Evolutionary conservation across 1,284 basidiomycete genomes (phyloP).

Genomic region (Naganishia liquefaciens): DNA sequence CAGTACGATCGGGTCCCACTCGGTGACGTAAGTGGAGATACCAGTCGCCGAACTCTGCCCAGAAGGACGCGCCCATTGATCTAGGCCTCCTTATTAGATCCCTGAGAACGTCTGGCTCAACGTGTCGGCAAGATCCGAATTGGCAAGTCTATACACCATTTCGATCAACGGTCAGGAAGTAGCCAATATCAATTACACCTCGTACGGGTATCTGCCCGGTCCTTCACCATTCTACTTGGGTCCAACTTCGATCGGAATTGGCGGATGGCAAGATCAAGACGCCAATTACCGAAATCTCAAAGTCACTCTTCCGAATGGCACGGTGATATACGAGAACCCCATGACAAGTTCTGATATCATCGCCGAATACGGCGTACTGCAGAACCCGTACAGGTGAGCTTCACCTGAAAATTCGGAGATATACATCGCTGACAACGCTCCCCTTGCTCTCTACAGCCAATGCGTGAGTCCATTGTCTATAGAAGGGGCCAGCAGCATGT

Average conservation of each 20-base stretch:
- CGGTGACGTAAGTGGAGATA: background rate
- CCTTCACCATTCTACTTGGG: conserved; percentile 10
- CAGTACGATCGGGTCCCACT: conserved; percentile 2
- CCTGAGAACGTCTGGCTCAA: background rate
- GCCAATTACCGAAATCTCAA: conserved; percentile 9
- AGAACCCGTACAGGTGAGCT: conserved; percentile 8
- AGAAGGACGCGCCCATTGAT: too few relatives aligned
- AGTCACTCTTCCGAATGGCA: background rate
- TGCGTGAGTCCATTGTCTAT: too few relatives aligned
- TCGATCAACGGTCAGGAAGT: conserved; percentile 6
- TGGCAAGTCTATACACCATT: conserved; percentile 1
- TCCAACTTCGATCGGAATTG: conserved; percentile 2
- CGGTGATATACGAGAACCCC: conserved; percentile 3
- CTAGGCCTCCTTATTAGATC: background rate
- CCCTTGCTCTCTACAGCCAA: too few relatives aligned
- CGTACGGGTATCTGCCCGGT: conserved; percentile 9
- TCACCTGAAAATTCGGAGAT: too few relatives aligned
- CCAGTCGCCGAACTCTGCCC: too few relatives aligned
- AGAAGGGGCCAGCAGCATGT: too few relatives aligned
- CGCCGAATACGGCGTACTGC: conserved; percentile 5
- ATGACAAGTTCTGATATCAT: conserved; percentile 3
- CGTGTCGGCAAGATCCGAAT: background rate
- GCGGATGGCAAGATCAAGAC: conserved; percentile 11
- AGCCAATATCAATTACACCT: conserved; percentile 12
- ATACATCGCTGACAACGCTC: background rate